Conservation (phyloP, 768 basidiomycete genomes). For the Leccinum aurantiacum region DNA sequence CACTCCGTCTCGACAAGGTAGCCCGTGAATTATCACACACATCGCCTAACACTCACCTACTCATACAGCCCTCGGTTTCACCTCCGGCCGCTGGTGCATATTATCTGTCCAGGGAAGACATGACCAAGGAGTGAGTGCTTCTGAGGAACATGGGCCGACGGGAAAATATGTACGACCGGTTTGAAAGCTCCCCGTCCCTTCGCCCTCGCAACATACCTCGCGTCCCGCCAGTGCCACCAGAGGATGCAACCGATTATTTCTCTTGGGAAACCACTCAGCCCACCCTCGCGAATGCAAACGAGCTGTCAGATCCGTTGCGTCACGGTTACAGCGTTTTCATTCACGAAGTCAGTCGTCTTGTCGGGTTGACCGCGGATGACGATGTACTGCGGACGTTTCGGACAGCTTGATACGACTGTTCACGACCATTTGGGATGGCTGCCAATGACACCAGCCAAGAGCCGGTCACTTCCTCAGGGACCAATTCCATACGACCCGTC, state of each 20-base stretch:
- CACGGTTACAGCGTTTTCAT: conserved; percentile 27
- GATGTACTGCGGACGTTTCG: background rate
- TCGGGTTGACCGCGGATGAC: conserved; percentile 28
- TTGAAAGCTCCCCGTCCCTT: conserved; percentile 12
- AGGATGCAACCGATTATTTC: conserved; percentile 11
- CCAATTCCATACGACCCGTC: background rate
- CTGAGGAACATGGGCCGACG: conserved; percentile 16
- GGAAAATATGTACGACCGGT: conserved; percentile 5
- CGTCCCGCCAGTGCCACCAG: background rate
- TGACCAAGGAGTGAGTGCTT: conserved; percentile 13
- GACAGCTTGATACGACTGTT: background rate
- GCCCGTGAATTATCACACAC: background rate
- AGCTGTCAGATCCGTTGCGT: conserved; percentile 14
- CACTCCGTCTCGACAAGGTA: conserved; percentile 7
- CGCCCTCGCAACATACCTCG: conserved; percentile 1
- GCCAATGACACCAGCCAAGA: background rate
- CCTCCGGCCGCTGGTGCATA: background rate
- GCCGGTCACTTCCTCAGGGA: background rate
- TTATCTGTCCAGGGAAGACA: conserved; percentile 16
- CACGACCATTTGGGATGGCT: background rate
- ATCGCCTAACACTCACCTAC: conserved; percentile 3
- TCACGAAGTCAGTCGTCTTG: conserved; percentile 33
- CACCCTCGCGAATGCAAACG: background rate
- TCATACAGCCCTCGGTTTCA: background rate
- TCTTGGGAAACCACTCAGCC: conserved; percentile 16